phyloP scores from a whole-genome alignment of 1,284 basidiomycete genomes.

The Leccinum pseudoinsigne region DNA sequence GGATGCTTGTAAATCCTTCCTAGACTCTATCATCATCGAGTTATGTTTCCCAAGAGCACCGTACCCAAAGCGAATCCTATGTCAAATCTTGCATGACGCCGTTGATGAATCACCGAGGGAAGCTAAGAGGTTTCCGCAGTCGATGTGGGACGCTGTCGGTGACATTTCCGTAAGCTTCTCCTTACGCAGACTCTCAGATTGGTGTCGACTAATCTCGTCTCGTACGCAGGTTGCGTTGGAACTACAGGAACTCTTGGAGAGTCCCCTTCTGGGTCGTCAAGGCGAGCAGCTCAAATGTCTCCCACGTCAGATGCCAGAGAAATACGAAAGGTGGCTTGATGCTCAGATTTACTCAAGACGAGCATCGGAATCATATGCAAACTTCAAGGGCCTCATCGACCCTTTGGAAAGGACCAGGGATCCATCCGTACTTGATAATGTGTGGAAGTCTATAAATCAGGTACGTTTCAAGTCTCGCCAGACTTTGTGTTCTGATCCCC shows the following conservation, averaged over 20 bases:
- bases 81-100: slow-evolving; percentile 65
- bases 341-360: slow-evolving; percentile 60
- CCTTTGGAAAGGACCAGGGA: slow-evolving; percentile 59
- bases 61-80: slow-evolving; percentile 63
- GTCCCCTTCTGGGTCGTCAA: slow-evolving; percentile 53
- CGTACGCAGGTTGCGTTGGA: slow-evolving; percentile 54
- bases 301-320: slow-evolving; percentile 51
- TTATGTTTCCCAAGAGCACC: slow-evolving; percentile 66
- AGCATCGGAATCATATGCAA: slow-evolving; percentile 50
- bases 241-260: slow-evolving; percentile 60
- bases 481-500: neutral
- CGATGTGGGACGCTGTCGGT: slow-evolving; percentile 74
- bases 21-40: slow-evolving; percentile 79
- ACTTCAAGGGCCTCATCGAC: slow-evolving; percentile 55
- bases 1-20: slow-evolving; percentile 65
- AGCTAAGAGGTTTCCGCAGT: slow-evolving; percentile 70
- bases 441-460: slow-evolving; percentile 65
- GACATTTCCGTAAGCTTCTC: slow-evolving; percentile 62
- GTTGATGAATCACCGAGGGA: slow-evolving; percentile 69
- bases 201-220: slow-evolving; percentile 2
- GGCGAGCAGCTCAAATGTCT: slow-evolving; percentile 49
- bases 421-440: slow-evolving; percentile 47
- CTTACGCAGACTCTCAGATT: slow-evolving; percentile 41
- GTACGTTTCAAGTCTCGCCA: slow-evolving; percentile 35
- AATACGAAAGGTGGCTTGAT: slow-evolving; percentile 63